A percentile compares a stretch with the other conserved stretches of the same genome.
Evolutionary conservation across 2,329 filamentous ascomycete genomes (phyloP).

Genomic region (Cercospora janseana): DNA sequence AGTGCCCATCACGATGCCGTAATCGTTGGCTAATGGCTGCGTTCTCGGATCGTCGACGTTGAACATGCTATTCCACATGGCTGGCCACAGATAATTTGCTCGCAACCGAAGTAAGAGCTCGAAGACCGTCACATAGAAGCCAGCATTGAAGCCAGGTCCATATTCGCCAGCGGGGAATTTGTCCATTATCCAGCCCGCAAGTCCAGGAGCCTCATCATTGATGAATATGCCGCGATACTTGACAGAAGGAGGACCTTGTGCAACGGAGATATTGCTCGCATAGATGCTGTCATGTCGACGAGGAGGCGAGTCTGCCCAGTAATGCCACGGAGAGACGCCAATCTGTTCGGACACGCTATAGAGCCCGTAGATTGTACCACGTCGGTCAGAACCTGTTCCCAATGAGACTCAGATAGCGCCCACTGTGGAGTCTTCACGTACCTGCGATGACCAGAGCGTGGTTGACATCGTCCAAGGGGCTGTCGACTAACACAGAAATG

Average conservation of each 20-base stretch:
- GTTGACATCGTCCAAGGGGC: constrained; percentile 38
- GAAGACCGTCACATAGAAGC: constrained; percentile 68
- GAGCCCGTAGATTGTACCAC: constrained; percentile 67
- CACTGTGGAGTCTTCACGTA: neutral
- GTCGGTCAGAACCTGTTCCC: constrained; percentile 48
- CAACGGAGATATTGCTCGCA: constrained; percentile 53
- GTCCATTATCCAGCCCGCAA: constrained; percentile 65
- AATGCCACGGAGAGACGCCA: constrained; percentile 69
- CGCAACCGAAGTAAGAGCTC: constrained; percentile 67
- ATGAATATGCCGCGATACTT: constrained; percentile 69
- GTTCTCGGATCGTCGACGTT: constrained; percentile 68
- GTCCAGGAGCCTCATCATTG: constrained; percentile 66
- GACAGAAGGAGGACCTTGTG: constrained; percentile 60
- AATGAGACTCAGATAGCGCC: neutral
- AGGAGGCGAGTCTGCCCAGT: constrained; percentile 62
- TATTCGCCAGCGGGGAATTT: constrained; percentile 45
- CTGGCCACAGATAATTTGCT: constrained; percentile 75
- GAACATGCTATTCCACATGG: constrained; percentile 69
- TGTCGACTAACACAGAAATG: constrained; percentile 54
- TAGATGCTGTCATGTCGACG: constrained; percentile 55
- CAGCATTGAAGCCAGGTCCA: constrained; percentile 38
- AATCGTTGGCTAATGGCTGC: constrained; percentile 69
- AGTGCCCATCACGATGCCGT: constrained; percentile 69
- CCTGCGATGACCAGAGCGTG: constrained; percentile 1
- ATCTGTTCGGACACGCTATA: constrained; percentile 73